Evolutionary conservation across 2,329 filamentous ascomycete species (phyloP).

Genomic region (Ophiostoma triangulosporum): DNA sequence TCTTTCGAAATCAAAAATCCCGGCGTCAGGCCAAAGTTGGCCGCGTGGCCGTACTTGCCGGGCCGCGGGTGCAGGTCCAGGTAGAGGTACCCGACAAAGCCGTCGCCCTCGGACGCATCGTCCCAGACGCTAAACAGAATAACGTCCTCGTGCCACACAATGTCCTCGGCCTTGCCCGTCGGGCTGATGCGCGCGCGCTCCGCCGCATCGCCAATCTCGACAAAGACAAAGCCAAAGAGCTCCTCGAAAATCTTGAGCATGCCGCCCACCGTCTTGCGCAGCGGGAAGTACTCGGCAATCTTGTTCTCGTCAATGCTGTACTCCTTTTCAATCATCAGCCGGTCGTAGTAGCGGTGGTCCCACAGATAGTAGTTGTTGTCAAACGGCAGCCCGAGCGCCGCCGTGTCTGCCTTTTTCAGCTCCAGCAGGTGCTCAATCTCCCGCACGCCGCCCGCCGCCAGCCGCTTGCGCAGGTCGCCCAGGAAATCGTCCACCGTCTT

Average conservation of each 20-base stretch:
- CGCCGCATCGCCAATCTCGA: conserved; percentile 49
- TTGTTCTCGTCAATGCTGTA: conserved; percentile 67
- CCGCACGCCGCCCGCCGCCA: conserved; percentile 55
- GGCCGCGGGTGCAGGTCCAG: conserved; percentile 67
- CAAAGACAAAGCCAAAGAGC: conserved; percentile 66
- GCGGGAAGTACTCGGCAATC: conserved; percentile 74
- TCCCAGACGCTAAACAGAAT: conserved; percentile 74
- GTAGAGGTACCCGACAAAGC: conserved; percentile 72
- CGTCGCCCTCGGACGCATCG: conserved; percentile 53
- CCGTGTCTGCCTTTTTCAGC: conserved; percentile 58
- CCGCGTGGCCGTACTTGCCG: conserved; percentile 75
- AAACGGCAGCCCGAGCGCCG: conserved; percentile 41
- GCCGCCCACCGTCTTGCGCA: conserved; percentile 56
- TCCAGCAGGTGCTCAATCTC: conserved; percentile 58
- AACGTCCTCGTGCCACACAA: conserved; percentile 75
- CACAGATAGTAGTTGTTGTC: conserved; percentile 69
- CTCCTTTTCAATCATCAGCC: conserved; percentile 67
- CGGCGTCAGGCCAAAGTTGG: conserved; percentile 71
- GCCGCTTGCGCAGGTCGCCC: conserved; percentile 50
- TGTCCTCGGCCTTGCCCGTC: conserved; percentile 55
- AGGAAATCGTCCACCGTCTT: conserved; percentile 62
- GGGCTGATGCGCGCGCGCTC: conserved; percentile 52
- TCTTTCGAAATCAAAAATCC: conserved; percentile 55
- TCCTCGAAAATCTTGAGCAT: conserved; percentile 79
- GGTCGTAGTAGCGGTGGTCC: conserved; percentile 71